Evolutionary conservation across 2,329 filamentous ascomycete species (phyloP).

Genomic region (Helminthosporium solani): DNA sequence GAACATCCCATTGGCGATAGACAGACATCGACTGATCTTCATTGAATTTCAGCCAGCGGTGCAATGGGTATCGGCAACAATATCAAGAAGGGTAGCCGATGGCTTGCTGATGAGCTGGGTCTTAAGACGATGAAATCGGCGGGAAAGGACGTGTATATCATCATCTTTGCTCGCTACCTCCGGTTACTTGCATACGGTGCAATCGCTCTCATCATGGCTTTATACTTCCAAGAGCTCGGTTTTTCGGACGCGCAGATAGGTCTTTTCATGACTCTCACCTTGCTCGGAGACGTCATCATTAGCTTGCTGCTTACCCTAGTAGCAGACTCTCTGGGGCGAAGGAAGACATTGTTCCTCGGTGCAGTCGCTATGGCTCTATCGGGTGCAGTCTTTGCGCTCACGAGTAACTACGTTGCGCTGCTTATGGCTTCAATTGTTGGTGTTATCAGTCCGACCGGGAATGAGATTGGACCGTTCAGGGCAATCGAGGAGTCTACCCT

Average conservation of each 20-base stretch:
- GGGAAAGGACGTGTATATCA: conserved; percentile 34
- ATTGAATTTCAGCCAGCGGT: background rate
- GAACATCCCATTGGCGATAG: background rate
- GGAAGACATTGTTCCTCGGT: conserved; percentile 37
- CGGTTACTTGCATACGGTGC: conserved; percentile 42
- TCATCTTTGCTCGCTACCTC: conserved; percentile 40
- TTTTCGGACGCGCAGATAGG: conserved; percentile 42
- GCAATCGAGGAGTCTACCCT: conserved; percentile 44
- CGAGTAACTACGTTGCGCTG: conserved; percentile 32
- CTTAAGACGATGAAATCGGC: conserved; percentile 29
- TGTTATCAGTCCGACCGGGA: conserved; percentile 42
- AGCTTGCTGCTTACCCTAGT: conserved; percentile 41
- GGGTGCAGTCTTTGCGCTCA: conserved; percentile 38
- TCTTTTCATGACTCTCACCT: conserved; percentile 44
- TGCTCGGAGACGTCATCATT: conserved; percentile 42
- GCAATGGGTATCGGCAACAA: conserved; percentile 15
- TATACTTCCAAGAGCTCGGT: conserved; percentile 38
- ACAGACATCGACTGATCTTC: background rate
- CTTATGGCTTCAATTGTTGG: conserved; percentile 40
- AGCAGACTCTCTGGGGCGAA: conserved; percentile 38
- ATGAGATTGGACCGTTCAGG: conserved; percentile 45
- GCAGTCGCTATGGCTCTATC: conserved; percentile 38
- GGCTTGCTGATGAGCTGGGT: conserved; percentile 33
- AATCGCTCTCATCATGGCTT: conserved; percentile 38
- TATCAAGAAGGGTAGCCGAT: conserved; percentile 13